A percentile compares a stretch with the other conserved stretches of the same genome.
Conservation (phyloP, 441 rosid species). For the Viola pubescens region DNA sequence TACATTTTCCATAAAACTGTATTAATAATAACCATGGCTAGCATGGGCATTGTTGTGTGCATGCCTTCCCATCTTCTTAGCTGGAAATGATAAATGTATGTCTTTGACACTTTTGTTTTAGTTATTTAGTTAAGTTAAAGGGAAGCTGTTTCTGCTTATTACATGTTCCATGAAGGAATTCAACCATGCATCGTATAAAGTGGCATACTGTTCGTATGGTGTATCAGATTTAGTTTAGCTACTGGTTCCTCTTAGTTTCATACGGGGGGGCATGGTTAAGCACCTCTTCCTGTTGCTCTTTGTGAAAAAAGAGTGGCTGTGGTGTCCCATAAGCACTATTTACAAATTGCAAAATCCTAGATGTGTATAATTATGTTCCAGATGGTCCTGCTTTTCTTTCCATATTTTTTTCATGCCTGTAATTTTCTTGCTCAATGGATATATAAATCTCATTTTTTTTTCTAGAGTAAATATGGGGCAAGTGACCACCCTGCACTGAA, state of each 20-base stretch:
- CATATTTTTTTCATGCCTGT: too few relatives aligned
- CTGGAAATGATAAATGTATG: neutral
- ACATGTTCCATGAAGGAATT: neutral
- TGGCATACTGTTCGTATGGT: neutral
- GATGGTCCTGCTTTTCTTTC: too few relatives aligned
- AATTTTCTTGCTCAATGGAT: too few relatives aligned
- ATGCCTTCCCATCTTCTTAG: slow-evolving; percentile 5
- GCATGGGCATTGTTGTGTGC: neutral
- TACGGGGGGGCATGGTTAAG: too few relatives aligned
- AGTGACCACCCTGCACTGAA: too few relatives aligned
- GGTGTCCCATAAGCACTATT: too few relatives aligned
- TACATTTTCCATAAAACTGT: neutral
- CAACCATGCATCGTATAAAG: neutral
- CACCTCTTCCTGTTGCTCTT: too few relatives aligned
- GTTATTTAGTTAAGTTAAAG: neutral
- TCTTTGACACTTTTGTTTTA: neutral
- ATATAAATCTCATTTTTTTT: too few relatives aligned
- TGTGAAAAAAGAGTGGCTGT: too few relatives aligned
- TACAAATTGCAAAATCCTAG: too few relatives aligned
- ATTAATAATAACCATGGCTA: neutral
- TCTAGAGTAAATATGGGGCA: too few relatives aligned
- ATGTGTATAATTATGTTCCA: too few relatives aligned
- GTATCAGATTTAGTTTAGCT: neutral
- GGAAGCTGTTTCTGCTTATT: neutral
- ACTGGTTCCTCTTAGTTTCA: neutral